Conservation (phyloP, 495 filamentous ascomycete species). For the Talaromyces borbonicus region DNA sequence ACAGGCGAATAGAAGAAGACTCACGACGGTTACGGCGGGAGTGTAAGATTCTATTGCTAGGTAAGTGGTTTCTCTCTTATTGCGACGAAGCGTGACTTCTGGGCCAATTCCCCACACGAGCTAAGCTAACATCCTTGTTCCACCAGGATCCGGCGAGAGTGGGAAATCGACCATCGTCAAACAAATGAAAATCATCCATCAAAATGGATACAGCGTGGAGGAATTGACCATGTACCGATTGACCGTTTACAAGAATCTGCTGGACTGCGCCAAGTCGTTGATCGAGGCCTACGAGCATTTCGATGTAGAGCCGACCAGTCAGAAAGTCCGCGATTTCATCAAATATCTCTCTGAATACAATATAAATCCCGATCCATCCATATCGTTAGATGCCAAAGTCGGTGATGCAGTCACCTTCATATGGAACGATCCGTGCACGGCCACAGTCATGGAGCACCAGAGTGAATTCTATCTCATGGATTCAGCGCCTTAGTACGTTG, state of each 20-base stretch:
- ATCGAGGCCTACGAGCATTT: slow-evolving; percentile 86
- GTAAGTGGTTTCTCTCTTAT: slow-evolving; percentile 40
- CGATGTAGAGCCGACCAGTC: slow-evolving; percentile 59
- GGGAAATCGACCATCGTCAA: slow-evolving; percentile 99
- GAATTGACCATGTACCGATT: slow-evolving; percentile 87
- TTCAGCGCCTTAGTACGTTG: slow-evolving; percentile 82
- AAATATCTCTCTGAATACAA: slow-evolving; percentile 79
- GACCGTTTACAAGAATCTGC: slow-evolving; percentile 94
- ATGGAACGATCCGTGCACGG: slow-evolving; percentile 84
- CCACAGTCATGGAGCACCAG: slow-evolving; percentile 79
- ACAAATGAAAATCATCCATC: slow-evolving; percentile 99
- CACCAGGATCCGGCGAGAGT: slow-evolving; percentile 87
- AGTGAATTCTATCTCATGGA: slow-evolving; percentile 99
- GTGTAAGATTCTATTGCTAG: slow-evolving; percentile 95
- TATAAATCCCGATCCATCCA: slow-evolving; percentile 81
- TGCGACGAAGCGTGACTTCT: not conserved
- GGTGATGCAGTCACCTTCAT: slow-evolving; percentile 74
- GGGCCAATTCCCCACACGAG: no score
- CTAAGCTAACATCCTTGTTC: not conserved
- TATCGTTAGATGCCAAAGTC: slow-evolving; percentile 64
- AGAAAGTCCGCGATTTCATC: slow-evolving; percentile 63
- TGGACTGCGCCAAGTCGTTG: slow-evolving; percentile 90
- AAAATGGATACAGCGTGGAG: slow-evolving; percentile 88
- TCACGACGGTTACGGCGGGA: slow-evolving; percentile 80
- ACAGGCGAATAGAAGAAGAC: slow-evolving; percentile 86